phyloP scores from a whole-genome alignment of 805 yeast species.

The Debaryomyces prosopidis region DNA sequence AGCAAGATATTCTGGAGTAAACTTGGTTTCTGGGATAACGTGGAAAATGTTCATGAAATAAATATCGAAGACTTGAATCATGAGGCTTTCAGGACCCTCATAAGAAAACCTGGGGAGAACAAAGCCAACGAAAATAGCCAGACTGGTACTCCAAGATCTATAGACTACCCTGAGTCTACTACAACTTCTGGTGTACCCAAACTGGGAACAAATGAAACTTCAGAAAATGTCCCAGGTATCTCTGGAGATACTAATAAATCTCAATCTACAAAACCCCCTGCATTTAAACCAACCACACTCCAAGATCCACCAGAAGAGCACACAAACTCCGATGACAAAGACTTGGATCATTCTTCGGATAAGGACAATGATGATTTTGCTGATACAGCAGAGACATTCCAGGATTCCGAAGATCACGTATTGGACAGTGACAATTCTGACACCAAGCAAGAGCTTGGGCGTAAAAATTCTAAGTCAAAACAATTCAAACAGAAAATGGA shows the following conservation, averaged over 20 bases:
- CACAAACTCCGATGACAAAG: background rate
- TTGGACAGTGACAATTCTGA: background rate
- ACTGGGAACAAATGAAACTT: too few relatives aligned
- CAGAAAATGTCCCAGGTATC: background rate
- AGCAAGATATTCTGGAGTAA: constrained; percentile 82
- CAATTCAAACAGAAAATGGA: constrained; percentile 34
- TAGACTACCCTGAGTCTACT: background rate
- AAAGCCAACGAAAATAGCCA: background rate
- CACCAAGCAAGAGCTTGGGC: constrained; percentile 9
- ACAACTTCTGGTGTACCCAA: background rate
- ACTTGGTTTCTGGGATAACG: constrained; percentile 73
- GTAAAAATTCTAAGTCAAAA: constrained; percentile 34
- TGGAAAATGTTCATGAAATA: constrained; percentile 31
- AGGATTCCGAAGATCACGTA: constrained; percentile 2
- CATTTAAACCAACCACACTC: background rate
- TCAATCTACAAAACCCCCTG: background rate
- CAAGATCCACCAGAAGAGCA: background rate
- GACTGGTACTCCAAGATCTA: background rate
- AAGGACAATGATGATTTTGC: constrained; percentile 18
- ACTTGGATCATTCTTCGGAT: background rate
- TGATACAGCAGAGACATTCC: constrained; percentile 14
- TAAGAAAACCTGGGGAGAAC: background rate
- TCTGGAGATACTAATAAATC: background rate
- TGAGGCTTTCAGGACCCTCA: constrained; percentile 18
- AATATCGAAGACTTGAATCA: constrained; percentile 25